Conservation (phyloP, 371 early-diverging fungal species). For the Rhizopus delemar region DNA sequence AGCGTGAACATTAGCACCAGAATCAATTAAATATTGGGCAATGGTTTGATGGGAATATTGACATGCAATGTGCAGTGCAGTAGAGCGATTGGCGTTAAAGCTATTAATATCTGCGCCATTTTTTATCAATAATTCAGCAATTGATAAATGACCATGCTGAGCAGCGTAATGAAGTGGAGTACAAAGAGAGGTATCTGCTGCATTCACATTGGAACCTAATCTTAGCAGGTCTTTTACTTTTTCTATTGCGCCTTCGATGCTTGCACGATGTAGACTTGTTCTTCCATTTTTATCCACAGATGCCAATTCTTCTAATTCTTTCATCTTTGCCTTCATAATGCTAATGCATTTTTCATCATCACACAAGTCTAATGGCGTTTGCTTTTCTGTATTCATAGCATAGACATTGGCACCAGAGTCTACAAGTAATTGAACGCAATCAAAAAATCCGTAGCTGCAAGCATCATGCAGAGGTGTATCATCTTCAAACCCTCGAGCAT, state of each 20-base stretch:
- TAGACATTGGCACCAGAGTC: conserved; percentile 57
- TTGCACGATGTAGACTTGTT: conserved; percentile 41
- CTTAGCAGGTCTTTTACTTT: conserved; percentile 28
- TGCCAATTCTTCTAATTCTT: conserved; percentile 36
- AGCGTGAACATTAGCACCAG: conserved; percentile 64
- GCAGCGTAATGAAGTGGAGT: conserved; percentile 87
- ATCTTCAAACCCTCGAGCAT: conserved; percentile 59
- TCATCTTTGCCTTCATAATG: conserved; percentile 34
- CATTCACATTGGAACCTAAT: conserved; percentile 78
- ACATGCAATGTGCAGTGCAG: conserved; percentile 56
- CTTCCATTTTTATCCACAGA: conserved; percentile 32
- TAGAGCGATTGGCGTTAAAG: conserved; percentile 49
- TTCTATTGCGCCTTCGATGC: conserved; percentile 29
- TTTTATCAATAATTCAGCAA: conserved; percentile 65
- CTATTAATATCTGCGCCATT: conserved; percentile 73
- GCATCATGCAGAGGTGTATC: conserved; percentile 84
- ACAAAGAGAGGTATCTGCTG: conserved; percentile 63
- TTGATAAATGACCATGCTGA: conserved; percentile 60
- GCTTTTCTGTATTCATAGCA: conserved; percentile 54
- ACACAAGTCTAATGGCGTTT: conserved; percentile 55
- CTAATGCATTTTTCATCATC: conserved; percentile 34
- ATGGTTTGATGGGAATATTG: conserved; percentile 54
- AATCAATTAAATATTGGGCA: conserved; percentile 62
- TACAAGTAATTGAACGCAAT: conserved; percentile 58
- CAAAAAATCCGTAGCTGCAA: conserved; percentile 64